These are phyloP conservation scores for Giardia muris DNA, from an alignment of 208 protist genomes.

Conservation along the genomic window DNA sequence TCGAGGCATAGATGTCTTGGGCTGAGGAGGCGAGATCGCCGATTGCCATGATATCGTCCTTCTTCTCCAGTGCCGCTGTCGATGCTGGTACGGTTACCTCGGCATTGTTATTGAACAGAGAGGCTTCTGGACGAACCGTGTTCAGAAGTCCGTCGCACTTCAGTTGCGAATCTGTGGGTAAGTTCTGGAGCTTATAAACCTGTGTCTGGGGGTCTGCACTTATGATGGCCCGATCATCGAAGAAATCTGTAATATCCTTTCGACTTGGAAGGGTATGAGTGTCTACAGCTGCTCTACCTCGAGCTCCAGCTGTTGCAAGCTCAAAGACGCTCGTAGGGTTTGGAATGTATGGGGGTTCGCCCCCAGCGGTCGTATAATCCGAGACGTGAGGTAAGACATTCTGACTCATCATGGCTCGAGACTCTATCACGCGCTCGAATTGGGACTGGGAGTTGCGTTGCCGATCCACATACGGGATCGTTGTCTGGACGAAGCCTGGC, in stretches of 20 bases:
- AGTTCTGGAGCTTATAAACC: neutral
- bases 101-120: neutral
- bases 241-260: neutral
- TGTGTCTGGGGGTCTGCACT: neutral
- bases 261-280: neutral
- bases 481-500: neutral
- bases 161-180: neutral
- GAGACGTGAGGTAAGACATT: neutral
- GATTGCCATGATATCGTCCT: neutral
- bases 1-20: neutral
- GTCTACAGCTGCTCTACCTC: neutral
- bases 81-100: neutral
- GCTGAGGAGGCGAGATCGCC: neutral
- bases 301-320: neutral
- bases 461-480: neutral
- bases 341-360: neutral
- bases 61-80: neutral
- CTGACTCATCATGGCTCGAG: neutral
- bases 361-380: neutral
- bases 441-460: neutral
- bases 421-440: neutral
- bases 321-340: neutral
- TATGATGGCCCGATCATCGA: neutral
- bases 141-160: neutral
- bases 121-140: neutral